These are phyloP conservation scores for Hericium rajendrae DNA, from an alignment of 768 basidiomycete species.

Conservation along the genomic window DNA sequence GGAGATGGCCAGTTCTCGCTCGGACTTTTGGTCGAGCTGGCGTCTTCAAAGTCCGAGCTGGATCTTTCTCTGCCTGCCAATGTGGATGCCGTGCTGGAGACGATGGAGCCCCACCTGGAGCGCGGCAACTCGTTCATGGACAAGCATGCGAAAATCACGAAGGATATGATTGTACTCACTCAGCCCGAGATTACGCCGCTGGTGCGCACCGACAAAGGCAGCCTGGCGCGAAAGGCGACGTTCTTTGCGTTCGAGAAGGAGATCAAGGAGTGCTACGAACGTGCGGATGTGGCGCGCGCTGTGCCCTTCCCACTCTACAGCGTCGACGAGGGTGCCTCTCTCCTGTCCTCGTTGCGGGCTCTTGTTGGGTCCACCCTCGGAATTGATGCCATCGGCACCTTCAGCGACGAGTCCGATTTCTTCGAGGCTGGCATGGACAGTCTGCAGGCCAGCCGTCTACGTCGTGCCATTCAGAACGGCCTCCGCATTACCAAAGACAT, in stretches of 20 bases:
- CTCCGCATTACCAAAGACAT: neutral
- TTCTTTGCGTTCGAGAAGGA: slow-evolving; percentile 24
- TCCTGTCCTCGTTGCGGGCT: slow-evolving; percentile 14
- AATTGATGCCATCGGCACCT: slow-evolving; percentile 5
- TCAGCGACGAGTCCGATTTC: slow-evolving; percentile 23
- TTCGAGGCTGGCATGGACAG: slow-evolving; percentile 35
- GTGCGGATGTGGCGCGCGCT: slow-evolving; percentile 16
- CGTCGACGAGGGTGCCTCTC: slow-evolving; percentile 9
- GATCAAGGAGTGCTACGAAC: slow-evolving; percentile 26
- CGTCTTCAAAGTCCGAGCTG: neutral
- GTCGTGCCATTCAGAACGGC: slow-evolving; percentile 13
- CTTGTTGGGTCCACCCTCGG: slow-evolving; percentile 17
- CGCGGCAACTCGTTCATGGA: slow-evolving; percentile 27
- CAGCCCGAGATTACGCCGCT: slow-evolving; percentile 22
- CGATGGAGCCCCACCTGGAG: slow-evolving; percentile 24
- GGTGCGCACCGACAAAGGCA: slow-evolving; percentile 30
- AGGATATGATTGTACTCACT: slow-evolving; percentile 32
- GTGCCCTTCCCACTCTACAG: slow-evolving; percentile 19
- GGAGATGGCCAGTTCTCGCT: slow-evolving; percentile 26
- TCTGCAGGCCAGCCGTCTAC: slow-evolving; percentile 27
- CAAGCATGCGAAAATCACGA: slow-evolving; percentile 27
- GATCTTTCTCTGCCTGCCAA: neutral
- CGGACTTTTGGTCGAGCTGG: slow-evolving; percentile 29
- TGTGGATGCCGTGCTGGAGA: slow-evolving; percentile 12
- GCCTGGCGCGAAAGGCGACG: slow-evolving; percentile 25